Evolutionary conservation across 768 basidiomycete species (phyloP).

Genomic region (Cyathus striatus): DNA sequence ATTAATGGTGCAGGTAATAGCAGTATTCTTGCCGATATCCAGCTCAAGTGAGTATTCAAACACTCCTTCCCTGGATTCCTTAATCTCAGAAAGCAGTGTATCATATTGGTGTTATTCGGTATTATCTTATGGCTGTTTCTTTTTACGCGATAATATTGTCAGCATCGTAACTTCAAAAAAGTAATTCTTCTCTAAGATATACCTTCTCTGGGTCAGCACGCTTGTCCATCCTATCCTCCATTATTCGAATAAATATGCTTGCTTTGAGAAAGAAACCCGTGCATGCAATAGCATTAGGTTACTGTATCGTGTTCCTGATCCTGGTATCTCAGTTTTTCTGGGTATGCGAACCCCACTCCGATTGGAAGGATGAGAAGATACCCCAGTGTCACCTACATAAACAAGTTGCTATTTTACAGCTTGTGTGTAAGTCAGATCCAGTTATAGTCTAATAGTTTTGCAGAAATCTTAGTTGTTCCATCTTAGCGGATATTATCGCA

Average conservation of each 20-base stretch:
- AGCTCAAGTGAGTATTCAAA: neutral
- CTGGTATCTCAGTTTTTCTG: constrained; percentile 2
- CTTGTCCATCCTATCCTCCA: constrained; percentile 1
- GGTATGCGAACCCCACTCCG: neutral
- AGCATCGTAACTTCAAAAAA: neutral
- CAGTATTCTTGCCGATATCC: neutral
- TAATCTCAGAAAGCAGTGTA: too few relatives aligned
- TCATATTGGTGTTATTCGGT: neutral
- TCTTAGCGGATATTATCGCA: neutral
- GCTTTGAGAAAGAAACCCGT: neutral
- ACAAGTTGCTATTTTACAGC: constrained; percentile 1
- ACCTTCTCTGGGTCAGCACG: neutral
- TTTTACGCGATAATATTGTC: neutral
- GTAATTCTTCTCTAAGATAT: neutral
- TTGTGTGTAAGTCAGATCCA: neutral
- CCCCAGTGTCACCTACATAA: neutral
- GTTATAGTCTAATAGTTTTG: too few relatives aligned
- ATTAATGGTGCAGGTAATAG: neutral
- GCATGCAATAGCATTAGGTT: neutral
- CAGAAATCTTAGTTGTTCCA: too few relatives aligned
- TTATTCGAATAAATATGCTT: neutral
- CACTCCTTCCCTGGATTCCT: too few relatives aligned
- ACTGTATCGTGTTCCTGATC: neutral
- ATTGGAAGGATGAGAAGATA: neutral
- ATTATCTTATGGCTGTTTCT: neutral